A percentile compares a stretch with the other conserved stretches of the same genome.
These are phyloP conservation scores for Cercospora sojina DNA, from an alignment of 2,329 filamentous ascomycete species.

Conservation along the genomic window DNA sequence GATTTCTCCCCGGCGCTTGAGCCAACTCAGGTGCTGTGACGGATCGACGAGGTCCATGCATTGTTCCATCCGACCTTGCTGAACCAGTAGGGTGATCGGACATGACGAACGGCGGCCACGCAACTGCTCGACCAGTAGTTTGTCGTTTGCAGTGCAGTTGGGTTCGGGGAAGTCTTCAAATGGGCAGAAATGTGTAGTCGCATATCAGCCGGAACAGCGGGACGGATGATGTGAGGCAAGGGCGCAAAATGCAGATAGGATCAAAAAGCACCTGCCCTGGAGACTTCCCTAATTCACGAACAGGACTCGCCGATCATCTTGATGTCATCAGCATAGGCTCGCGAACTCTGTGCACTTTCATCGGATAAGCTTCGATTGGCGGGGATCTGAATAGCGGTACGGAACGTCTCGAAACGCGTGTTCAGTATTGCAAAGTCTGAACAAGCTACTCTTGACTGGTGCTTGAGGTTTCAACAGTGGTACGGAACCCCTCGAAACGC, in stretches of 20 bases:
- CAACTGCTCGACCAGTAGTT: not conserved
- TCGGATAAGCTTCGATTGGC: not conserved
- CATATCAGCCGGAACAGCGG: not conserved
- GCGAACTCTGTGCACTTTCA: not conserved
- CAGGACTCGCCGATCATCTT: not conserved
- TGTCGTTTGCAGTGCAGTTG: not conserved
- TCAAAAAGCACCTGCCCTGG: not conserved
- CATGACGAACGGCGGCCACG: constrained; percentile 1
- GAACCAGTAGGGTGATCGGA: not conserved
- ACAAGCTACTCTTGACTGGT: not conserved
- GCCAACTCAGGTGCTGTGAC: constrained; percentile 26
- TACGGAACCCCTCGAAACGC: not conserved
- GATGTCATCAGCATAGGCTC: not conserved
- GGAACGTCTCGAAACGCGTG: not conserved
- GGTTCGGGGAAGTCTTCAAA: not conserved
- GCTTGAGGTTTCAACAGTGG: not conserved
- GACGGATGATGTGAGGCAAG: not conserved
- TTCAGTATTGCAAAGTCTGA: not conserved
- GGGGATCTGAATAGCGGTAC: not conserved
- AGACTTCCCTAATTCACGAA: not conserved
- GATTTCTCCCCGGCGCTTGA: constrained; percentile 14
- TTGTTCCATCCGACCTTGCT: constrained; percentile 33
- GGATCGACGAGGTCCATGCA: constrained; percentile 29
- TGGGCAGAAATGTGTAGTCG: not conserved
- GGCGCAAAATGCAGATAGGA: not conserved